Evolutionary conservation across 106 monocot species (phyloP), one percentile per base, ranked within the genome.

Genomic region (Chionographis japonica): DNA sequence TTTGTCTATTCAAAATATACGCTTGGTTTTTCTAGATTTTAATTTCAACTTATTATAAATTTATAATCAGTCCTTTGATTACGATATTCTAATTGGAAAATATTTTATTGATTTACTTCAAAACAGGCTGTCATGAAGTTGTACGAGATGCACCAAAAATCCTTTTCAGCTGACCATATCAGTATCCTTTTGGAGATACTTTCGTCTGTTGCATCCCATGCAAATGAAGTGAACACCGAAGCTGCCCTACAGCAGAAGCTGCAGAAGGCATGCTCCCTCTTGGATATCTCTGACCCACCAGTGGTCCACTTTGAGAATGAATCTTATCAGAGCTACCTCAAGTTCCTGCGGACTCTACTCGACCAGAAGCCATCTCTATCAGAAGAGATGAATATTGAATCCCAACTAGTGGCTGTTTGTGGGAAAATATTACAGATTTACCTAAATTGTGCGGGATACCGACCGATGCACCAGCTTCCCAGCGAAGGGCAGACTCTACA

Each of bases 291-390:
- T 37, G 84, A 93, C 4, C 98, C 90, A 2, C 89, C 98, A 12
- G 52, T 90, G 38, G 86, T 98, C 19, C 90, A 87, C 70, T 93
- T 93, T 51, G 90, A 98, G 68, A 93, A 87, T 56, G 92, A 93
- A 62, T 75, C 90, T 12, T 73, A 87, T 52, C 84, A 82, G 65
- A 83, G 50, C 58, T 83, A 85, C 75, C 90, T 98, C 50, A 85
- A 69, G 54, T 58, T 98, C 36, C 58, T 92, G 39, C 78, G 85
- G 56, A 50, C 73, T 40, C 12, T 89, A 8, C 63, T 75, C 9
- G n/a, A 49, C 3, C 68, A 79, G 37, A 71, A 86, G 8, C 52
- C 67, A 43, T 60, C 51, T 12, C 20, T 79, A 1, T 67, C 88
- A 0, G 65, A 74, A 62, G 80, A 88, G 54, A 36, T 90, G 46